Evolutionary conservation across 179 eudicot genomes (phyloP).

Genomic region (Silene noctiflora): DNA sequence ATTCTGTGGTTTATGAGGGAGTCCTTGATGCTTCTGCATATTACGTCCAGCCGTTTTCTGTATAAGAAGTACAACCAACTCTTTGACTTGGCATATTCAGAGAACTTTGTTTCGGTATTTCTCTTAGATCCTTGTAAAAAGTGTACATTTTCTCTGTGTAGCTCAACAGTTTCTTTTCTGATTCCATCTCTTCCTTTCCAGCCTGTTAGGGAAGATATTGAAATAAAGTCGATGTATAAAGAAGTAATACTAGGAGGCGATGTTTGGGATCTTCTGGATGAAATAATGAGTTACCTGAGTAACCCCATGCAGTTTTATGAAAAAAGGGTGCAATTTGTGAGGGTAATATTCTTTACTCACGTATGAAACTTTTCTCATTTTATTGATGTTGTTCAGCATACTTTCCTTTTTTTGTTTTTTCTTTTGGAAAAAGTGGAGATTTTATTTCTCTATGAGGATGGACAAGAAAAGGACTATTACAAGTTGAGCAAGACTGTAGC

Average conservation of each 20-base stretch:
- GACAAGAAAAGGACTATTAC: not conserved
- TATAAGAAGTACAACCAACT: conserved; percentile 79
- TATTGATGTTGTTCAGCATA: conserved; percentile 1
- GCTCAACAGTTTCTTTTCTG: conserved; percentile 15
- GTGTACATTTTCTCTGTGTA: conserved; percentile 1
- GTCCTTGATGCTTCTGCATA: conserved; percentile 67
- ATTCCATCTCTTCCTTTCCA: conserved; percentile 29
- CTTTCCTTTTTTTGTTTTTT: not conserved
- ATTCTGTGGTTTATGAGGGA: conserved; percentile 84
- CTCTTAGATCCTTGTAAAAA: not conserved
- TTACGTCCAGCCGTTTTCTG: conserved; percentile 60
- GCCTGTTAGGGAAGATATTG: conserved; percentile 73
- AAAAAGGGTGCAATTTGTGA: conserved; percentile 71
- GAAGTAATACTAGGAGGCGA: conserved; percentile 94
- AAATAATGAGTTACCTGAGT: conserved; percentile 82
- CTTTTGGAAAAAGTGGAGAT: conserved; percentile 5
- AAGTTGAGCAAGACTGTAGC: not conserved
- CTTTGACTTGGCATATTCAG: conserved; percentile 75
- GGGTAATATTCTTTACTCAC: conserved; percentile 47
- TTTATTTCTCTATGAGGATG: conserved; percentile 1
- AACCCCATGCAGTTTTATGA: conserved; percentile 90
- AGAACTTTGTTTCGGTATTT: conserved; percentile 78
- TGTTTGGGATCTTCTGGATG: conserved; percentile 94
- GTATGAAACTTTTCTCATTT: conserved; percentile 11
- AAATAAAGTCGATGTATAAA: conserved; percentile 67